Conservation (phyloP, 768 basidiomycete species). For the Suillus decipiens region DNA sequence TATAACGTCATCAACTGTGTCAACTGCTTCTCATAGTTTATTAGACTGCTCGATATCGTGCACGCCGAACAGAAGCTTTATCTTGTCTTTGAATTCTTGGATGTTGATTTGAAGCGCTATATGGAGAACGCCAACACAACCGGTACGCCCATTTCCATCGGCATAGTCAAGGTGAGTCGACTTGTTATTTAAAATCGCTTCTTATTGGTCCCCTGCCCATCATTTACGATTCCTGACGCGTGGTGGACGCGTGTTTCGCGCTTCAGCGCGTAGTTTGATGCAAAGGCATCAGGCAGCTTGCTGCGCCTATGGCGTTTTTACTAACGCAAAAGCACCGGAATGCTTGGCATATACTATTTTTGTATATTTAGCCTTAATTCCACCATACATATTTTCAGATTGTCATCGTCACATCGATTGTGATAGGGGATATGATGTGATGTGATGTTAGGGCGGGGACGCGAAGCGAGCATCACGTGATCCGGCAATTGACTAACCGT, state of each 20-base stretch:
- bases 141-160: conserved; percentile 69
- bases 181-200: neutral
- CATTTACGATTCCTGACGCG: conserved; percentile 27
- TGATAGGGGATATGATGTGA: conserved; percentile 18
- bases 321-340: neutral
- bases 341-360: neutral
- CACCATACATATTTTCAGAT: conserved; percentile 4
- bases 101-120: conserved; percentile 95
- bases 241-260: conserved; percentile 26
- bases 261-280: conserved; percentile 15
- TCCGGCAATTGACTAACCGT: conserved; percentile 11
- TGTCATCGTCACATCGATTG: conserved; percentile 22
- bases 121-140: conserved; percentile 85
- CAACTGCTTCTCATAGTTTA: conserved; percentile 13
- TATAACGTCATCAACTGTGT: conserved; percentile 34
- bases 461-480: conserved; percentile 35
- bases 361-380: neutral
- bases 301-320: neutral
- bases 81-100: conserved; percentile 97
- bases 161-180: conserved; percentile 76
- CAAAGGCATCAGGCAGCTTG: conserved; percentile 10
- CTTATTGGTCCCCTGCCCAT: conserved; percentile 5
- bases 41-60: conserved; percentile 91
- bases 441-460: neutral
- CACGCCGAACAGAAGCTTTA: conserved; percentile 97